Evolutionary conservation across 2,329 filamentous ascomycete species (phyloP), one percentile per base, ranked within the genome.

Genomic region (Sarocladiaceae sp.): DNA sequence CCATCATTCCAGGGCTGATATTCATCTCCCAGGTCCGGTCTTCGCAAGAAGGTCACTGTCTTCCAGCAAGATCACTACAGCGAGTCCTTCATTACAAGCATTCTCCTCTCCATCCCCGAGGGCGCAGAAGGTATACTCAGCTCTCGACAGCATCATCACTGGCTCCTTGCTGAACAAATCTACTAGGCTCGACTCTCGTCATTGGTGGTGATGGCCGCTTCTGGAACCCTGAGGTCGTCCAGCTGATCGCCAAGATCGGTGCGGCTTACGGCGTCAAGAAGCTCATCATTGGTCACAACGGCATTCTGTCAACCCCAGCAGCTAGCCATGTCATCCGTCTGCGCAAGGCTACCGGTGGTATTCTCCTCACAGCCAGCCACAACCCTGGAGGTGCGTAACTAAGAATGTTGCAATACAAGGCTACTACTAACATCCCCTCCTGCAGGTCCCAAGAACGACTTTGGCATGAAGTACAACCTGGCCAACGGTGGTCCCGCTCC

Each of bases 391-490:
- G 91, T 91, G n/a, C n/a, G n/a, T n/a, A 9, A 10, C 45, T 43
- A 33, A 33, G 33, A 23, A 20, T 42, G 18, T 35, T 33, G 46
- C 27, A 43, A 31, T 43, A 45, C 47, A 45, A 54, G 27, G 7
- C 33, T 33, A 34, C 19, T 45, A 23, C 11, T 3, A n/a, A n/a
- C n/a, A n/a, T n/a, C n/a, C n/a, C n/a, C n/a, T n/a, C n/a, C n/a
- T n/a, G 33, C 55, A 95, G 88, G 90, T 43, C 93, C 93, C 50
- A 85, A 80, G 56, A 85, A 93, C 64, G 93, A 98, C 69, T 98
- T 98, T 58, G 93, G 93, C 57, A 98, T 98, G 82, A 98, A 98
- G 74, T 98, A 98, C 80, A 98, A 98, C 76, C 76, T 98, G 48
- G 76, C 88, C 65, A 97, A 98, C 61, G 93, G 93, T 57, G 93